These are phyloP conservation scores for Globisporangium barbulae DNA, from an alignment of 352 stramenopile species.

Conservation along the genomic window DNA sequence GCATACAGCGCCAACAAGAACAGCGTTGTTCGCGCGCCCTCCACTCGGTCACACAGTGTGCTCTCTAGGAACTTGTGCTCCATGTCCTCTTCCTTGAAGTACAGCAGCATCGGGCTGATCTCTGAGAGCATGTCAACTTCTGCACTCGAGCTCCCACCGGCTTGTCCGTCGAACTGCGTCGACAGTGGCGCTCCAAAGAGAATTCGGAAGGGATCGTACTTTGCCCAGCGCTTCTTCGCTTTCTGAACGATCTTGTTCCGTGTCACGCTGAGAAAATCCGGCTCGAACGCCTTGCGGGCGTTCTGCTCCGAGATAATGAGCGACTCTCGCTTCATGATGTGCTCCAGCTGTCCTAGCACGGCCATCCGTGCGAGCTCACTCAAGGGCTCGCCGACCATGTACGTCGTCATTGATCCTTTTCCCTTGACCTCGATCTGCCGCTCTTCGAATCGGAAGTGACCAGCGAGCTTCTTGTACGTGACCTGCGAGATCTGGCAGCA, in stretches of 20 bases:
- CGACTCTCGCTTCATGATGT: constrained; percentile 69
- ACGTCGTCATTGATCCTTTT: constrained; percentile 83
- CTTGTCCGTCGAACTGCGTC: constrained; percentile 24
- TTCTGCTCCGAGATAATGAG: constrained; percentile 45
- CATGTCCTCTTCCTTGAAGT: constrained; percentile 69
- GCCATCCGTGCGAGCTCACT: constrained; percentile 60
- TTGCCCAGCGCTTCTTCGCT: constrained; percentile 47
- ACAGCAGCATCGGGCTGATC: constrained; percentile 54
- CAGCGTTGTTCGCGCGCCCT: constrained; percentile 59
- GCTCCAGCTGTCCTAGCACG: constrained; percentile 57
- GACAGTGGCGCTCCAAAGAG: constrained; percentile 46
- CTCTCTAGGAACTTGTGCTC: constrained; percentile 71
- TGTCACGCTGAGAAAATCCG: constrained; percentile 49
- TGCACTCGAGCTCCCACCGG: constrained; percentile 29
- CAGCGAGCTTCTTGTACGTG: constrained; percentile 77
- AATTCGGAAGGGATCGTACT: constrained; percentile 55
- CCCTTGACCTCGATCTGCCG: constrained; percentile 84
- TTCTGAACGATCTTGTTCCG: constrained; percentile 47
- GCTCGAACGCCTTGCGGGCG: constrained; percentile 41
- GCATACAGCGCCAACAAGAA: constrained; percentile 54
- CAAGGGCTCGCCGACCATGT: constrained; percentile 71
- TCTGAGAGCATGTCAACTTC: constrained; percentile 67
- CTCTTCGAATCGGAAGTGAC: constrained; percentile 76
- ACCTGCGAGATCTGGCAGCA: constrained; percentile 80
- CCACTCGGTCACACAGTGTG: constrained; percentile 55